Evolutionary conservation across 208 protist genomes (phyloP).

Genomic region (Naegleria fowleri): DNA sequence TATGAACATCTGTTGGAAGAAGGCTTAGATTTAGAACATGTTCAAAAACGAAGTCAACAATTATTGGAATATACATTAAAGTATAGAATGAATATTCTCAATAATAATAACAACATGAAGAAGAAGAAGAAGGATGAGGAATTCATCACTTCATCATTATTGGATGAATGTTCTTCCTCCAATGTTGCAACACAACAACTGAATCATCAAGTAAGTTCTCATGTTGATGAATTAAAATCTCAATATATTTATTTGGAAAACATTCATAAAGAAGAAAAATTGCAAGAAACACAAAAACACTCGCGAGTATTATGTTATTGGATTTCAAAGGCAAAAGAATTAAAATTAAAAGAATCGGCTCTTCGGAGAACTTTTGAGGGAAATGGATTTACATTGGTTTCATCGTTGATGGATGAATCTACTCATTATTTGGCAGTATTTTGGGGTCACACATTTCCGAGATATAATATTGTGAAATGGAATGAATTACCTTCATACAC

Average conservation of each 20-base stretch:
- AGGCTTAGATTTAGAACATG: neutral
- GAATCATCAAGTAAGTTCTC: neutral
- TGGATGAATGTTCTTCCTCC: no score
- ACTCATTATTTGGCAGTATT: neutral
- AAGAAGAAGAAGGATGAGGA: neutral
- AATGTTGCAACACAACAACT: no score
- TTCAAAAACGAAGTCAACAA: no score
- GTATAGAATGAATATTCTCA: no score
- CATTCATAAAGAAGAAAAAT: neutral
- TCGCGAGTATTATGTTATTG: neutral
- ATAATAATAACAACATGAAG: no score
- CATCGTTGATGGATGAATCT: neutral
- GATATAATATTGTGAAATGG: neutral
- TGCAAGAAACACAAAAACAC: neutral
- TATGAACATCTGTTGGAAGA: neutral
- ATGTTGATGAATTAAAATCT: neutral
- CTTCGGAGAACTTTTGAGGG: conserved; percentile 16
- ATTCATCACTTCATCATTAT: no score
- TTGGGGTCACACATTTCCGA: neutral
- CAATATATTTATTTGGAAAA: neutral
- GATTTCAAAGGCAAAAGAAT: neutral
- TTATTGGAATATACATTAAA: no score
- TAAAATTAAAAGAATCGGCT: neutral
- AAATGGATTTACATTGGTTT: neutral
- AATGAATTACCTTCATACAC: neutral